Evolutionary conservation across 2,329 filamentous ascomycete genomes (phyloP), one percentile per base, ranked within the genome.

Genomic region (Tolypocladium guangdongense): DNA sequence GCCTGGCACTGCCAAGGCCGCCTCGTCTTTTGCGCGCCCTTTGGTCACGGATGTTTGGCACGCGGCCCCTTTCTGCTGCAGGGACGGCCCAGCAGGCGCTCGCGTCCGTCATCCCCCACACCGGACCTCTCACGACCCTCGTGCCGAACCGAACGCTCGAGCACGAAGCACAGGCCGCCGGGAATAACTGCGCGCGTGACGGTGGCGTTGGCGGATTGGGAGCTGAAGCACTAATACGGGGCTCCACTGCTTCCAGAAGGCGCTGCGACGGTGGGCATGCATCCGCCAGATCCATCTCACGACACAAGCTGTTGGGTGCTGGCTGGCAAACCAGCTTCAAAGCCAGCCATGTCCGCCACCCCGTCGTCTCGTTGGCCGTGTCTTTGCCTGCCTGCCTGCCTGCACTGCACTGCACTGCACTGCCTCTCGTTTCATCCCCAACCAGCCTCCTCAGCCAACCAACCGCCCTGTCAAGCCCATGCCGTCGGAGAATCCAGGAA

Each of bases 181-280:
- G 12, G n/a, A 14, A 12, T 6, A 41, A 24, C 20, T 22, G n/a
- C 8, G n/a, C 2, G n/a, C 27, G 27, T n/a, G n/a, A n/a, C n/a
- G n/a, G n/a, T n/a, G n/a, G n/a, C n/a, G n/a, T n/a, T n/a, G n/a
- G n/a, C n/a, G n/a, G n/a, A n/a, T n/a, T n/a, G n/a, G 41, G n/a
- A 43, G 39, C 45, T 48, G 45, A 32, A 18, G 43, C 45, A 27
- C 45, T 48, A 32, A 14, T 30, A 7, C 43, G 2, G n/a, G 30
- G 41, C 50, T 46, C 50, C 50, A 45, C 50, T 52, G 41, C 30
- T 52, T 52, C 41, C 39, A 52, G 50, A 47, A 52, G 50, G 27
- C 18, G 12, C 30, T 24, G 32, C 32, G 5, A 49, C 33, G 32
- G 27, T 27, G 8, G 16, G 4, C 27, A 30, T 12, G 41, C 43